Evolutionary conservation across 148 eudicot species (phyloP).

Genomic region (Bassia scoparia): DNA sequence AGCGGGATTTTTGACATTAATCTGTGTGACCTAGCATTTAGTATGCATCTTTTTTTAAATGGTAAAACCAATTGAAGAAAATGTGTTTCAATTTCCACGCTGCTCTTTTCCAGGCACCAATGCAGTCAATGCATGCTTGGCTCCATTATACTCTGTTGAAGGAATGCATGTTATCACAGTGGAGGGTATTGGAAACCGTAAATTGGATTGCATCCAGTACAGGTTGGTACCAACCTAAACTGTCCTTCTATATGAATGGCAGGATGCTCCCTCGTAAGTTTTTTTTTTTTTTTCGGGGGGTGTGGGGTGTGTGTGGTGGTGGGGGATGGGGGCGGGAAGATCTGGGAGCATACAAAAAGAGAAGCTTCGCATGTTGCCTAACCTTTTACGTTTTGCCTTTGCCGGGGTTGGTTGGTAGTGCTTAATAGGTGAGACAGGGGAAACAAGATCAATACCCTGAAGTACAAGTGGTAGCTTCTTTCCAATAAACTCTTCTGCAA

Average conservation of each 20-base stretch:
- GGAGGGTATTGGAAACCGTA: slow-evolving; percentile 87
- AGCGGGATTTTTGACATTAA: background rate
- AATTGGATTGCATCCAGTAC: slow-evolving; percentile 90
- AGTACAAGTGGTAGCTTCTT: background rate
- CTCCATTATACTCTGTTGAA: slow-evolving; percentile 89
- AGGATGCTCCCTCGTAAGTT: too few species aligned
- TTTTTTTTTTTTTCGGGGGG: too few species aligned
- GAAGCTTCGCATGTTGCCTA: too few species aligned
- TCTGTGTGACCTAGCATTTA: background rate
- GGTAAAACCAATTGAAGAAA: background rate
- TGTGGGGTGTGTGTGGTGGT: too few species aligned
- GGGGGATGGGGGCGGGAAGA: too few species aligned
- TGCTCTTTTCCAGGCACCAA: slow-evolving; percentile 53
- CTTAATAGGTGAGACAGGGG: too few species aligned
- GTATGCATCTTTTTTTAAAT: slow-evolving; percentile 5
- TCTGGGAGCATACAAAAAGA: too few species aligned
- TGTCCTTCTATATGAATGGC: background rate
- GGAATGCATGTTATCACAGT: slow-evolving; percentile 99
- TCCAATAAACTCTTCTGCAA: background rate
- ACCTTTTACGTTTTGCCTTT: too few species aligned
- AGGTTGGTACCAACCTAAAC: slow-evolving; percentile 42
- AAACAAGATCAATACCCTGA: background rate
- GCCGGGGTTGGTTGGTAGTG: too few species aligned
- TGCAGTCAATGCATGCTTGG: slow-evolving; percentile 91
- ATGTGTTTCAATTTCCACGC: slow-evolving; percentile 1